Base-by-base conservation (phyloP, 257 asterid species). In the Solanum neorickii region DNA sequence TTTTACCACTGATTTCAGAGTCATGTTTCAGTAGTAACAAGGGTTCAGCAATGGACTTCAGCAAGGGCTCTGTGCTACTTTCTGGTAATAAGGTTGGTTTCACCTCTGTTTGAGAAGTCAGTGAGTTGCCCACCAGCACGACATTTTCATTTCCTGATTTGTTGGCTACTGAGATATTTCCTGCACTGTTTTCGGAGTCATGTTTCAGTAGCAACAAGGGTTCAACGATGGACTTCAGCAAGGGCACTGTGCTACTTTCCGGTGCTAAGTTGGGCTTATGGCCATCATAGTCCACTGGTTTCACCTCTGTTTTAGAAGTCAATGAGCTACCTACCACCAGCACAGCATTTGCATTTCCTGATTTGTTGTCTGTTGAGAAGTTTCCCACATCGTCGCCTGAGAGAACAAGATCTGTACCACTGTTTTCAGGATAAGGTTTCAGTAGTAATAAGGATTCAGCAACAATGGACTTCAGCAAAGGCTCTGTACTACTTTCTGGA, bases 341-440 rank as follows among this genome's bases (percentile, higher is more conserved):
- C 87, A 62, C 88, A 27, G 33, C 41, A 42, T 56, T 42, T 87
- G 37, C 88, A 82, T 85, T 65, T 12, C 89, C 83, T 23, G 56
- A 37, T 23, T 75, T 75, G 52, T 21, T 74, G 56, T 75, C 83
- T 75, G 56, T 47, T 56, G 77, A 29, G 78, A 41, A 39, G 11
- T 41, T 23, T 2, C 83, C 83, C 6, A 21, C 83, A 23, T 39
- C 23, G 31, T 75, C 33, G 2, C 56, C 12, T 39, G 6, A 75
- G 83, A 39, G 21, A 31, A 23, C 83, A 75, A 12, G 9, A 70
- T 73, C 56, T 78, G 88, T 14, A 44, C 68, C 89, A 13, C 18
- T 27, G 46, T 68, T 66, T 87, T 80, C 88, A 78, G 70, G 85
- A 73, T 90, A 91, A 56, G 85, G 75, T 69, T 87, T 86, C 56